phyloP scores from a whole-genome alignment of 2,329 filamentous ascomycete species.

The Diplodia corticola region DNA sequence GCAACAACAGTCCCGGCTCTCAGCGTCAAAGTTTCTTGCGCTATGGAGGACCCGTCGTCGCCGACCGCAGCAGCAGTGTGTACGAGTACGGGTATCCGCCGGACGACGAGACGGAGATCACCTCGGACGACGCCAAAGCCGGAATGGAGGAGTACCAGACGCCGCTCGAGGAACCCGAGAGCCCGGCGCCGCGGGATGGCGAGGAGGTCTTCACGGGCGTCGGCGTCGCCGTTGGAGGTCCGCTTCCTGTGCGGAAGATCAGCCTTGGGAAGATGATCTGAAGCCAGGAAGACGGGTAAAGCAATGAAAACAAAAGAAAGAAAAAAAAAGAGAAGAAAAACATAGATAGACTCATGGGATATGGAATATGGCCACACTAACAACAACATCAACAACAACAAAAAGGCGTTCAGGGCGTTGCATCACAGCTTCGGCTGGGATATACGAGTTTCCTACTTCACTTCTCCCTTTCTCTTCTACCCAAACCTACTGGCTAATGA shows the following conservation, averaged over 20 bases:
- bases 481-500: neutral
- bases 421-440: neutral
- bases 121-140: neutral
- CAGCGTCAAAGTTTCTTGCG: neutral
- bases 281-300: neutral
- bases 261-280: neutral
- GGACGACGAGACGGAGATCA: constrained; percentile 1
- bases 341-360: neutral
- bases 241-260: neutral
- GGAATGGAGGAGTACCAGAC: neutral
- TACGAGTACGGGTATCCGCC: constrained; percentile 10
- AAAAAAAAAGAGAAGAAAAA: too few relatives aligned
- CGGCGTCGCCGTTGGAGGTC: neutral
- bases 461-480: neutral
- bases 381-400: neutral
- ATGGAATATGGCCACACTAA: neutral
- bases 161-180: constrained; percentile 9
- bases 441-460: neutral
- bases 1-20: neutral
- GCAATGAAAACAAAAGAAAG: neutral
- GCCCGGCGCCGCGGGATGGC: constrained; percentile 1
- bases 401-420: constrained; percentile 3
- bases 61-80: constrained; percentile 2
- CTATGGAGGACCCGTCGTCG: neutral
- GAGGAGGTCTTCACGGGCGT: constrained; percentile 5